Conservation (phyloP, 768 basidiomycete species). For the Podaxis rugospora region DNA sequence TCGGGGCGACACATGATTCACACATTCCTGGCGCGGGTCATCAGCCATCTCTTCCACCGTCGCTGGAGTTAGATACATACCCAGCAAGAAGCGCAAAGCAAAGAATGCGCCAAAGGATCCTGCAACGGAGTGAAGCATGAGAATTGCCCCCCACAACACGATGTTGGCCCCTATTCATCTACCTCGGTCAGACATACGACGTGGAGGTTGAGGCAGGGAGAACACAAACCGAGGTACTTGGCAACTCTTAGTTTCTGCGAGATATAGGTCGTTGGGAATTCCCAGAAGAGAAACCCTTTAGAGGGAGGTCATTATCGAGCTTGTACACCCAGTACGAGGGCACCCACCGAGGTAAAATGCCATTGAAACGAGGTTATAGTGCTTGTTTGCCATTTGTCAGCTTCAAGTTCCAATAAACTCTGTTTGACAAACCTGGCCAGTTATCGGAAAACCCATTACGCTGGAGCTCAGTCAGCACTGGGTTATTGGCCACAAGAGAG, state of each 20-base stretch:
- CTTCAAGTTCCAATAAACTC: not conserved
- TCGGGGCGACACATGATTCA: slow-evolving; percentile 62
- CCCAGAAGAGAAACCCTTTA: slow-evolving; percentile 52
- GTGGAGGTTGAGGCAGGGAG: not conserved
- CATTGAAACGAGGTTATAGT: slow-evolving; percentile 60
- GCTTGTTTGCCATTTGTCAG: slow-evolving; percentile 24
- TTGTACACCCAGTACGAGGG: not conserved
- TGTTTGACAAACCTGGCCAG: slow-evolving; percentile 40
- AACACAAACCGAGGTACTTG: slow-evolving; percentile 51
- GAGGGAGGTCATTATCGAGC: not conserved
- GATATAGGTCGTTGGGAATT: slow-evolving; percentile 65
- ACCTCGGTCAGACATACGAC: not conserved
- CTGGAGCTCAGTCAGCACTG: slow-evolving; percentile 21
- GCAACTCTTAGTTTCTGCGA: slow-evolving; percentile 56
- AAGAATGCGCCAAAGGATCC: slow-evolving; percentile 60
- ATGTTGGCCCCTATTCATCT: slow-evolving; percentile 46
- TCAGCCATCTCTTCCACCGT: not conserved
- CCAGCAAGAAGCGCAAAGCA: slow-evolving; percentile 55
- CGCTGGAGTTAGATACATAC: slow-evolving; percentile 22
- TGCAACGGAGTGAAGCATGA: slow-evolving; percentile 58
- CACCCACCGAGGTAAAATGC: slow-evolving; percentile 56
- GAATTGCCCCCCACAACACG: slow-evolving; percentile 50
- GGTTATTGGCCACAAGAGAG: not conserved
- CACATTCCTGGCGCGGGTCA: slow-evolving; percentile 47
- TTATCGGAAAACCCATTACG: slow-evolving; percentile 65